Evolutionary conservation across 2,329 filamentous ascomycete species (phyloP).

Genomic region (Cercospora brassicicola): DNA sequence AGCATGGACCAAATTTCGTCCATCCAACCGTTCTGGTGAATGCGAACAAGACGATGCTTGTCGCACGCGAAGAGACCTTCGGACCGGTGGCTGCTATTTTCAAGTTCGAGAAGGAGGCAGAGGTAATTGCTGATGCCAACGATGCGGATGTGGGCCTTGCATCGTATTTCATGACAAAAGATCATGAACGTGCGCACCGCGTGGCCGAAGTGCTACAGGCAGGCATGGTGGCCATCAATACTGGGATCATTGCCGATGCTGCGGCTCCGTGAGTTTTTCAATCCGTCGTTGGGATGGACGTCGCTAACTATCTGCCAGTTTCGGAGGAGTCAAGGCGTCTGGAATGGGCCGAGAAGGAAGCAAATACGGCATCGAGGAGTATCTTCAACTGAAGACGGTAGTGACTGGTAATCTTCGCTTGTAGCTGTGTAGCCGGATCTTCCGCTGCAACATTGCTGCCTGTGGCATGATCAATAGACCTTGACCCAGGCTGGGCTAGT

Average conservation of each 20-base stretch:
- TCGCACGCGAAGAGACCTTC: slow-evolving; percentile 89
- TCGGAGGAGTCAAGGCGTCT: slow-evolving; percentile 51
- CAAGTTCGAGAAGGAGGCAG: slow-evolving; percentile 81
- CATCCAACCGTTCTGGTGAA: slow-evolving; percentile 84
- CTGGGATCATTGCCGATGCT: slow-evolving; percentile 39
- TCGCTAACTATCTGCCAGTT: slow-evolving; percentile 23
- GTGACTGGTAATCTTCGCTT: not conserved
- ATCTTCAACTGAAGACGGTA: slow-evolving; percentile 48
- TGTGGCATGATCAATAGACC: not conserved
- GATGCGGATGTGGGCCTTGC: slow-evolving; percentile 80
- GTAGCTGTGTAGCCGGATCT: not conserved
- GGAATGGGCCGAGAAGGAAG: slow-evolving; percentile 56
- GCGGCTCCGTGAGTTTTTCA: not conserved
- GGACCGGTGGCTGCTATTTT: slow-evolving; percentile 90
- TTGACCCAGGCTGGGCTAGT: not conserved
- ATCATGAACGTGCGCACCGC: slow-evolving; percentile 59
- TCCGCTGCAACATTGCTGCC: not conserved
- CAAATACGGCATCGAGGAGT: slow-evolving; percentile 52
- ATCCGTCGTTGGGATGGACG: not conserved
- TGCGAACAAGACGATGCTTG: slow-evolving; percentile 80
- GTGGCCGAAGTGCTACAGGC: slow-evolving; percentile 72
- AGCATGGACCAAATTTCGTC: slow-evolving; percentile 63
- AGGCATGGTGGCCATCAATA: slow-evolving; percentile 71
- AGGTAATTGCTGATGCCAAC: slow-evolving; percentile 84
- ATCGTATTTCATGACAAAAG: slow-evolving; percentile 82